Evolutionary conservation across 2,329 filamentous ascomycete species (phyloP), one percentile per base, ranked within the genome.

Genomic region (Cylindrodendrum hubeiense): DNA sequence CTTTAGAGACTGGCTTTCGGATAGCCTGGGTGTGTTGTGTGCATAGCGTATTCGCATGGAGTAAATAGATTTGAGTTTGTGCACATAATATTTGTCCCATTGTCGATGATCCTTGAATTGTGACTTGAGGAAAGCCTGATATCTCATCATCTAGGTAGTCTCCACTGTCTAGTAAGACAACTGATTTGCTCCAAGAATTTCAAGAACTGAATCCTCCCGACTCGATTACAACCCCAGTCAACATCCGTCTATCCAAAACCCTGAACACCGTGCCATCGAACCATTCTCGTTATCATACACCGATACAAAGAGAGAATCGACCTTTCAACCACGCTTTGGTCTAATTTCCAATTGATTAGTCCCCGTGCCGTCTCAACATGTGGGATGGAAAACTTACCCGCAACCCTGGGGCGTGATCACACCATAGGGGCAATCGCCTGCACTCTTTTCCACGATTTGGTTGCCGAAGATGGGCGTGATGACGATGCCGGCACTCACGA

Each of bases 391-490:
- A 33, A 81, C 86, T 69, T 74, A 89, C 87, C 80, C 87, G 84
- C 87, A 89, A 34, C 87, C 87, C 58, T 82, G 78, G 5, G 87
- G 86, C 33, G 87, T 89, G 5, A 83, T 81, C 19, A 86, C 85
- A 34, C 87, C 87, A 71, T 84, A 87, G 70, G 83, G 85, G 74
- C 87, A 89, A 74, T 89, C 87, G 28, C 82, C 84, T 2, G 71
- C 37, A 19, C 75, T 70, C 71, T 81, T 84, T 28, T 79, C 72
- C n/a, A 89, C 83, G 34, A 89, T 79, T 75, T 88, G 86, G 66
- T 88, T 78, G 22, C 74, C 64, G 44, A 76, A 78, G 68, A 89
- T 82, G 54, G 87, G 87, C 4, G 85, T 87, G 73, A 86, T 84
- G 74, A 89, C 85, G 52, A 89, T 81, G 60, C 83, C 86, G 28